phyloP scores from a whole-genome alignment of 1,284 basidiomycete species.

The Tilletia indica region DNA sequence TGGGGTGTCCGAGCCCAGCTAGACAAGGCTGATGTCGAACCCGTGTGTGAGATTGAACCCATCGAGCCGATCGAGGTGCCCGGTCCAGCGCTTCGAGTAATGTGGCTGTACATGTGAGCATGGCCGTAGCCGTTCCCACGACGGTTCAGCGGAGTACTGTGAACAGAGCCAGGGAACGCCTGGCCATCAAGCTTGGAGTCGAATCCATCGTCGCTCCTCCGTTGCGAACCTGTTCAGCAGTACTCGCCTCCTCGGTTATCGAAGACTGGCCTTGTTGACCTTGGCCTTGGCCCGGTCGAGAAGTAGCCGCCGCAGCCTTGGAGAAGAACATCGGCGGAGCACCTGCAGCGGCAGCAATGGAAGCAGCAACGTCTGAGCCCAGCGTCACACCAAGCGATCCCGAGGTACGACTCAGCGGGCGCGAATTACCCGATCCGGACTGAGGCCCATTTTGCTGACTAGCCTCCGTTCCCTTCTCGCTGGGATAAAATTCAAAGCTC shows the following conservation, averaged over 20 bases:
- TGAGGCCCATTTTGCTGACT: not conserved
- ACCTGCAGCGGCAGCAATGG: slow-evolving; percentile 11
- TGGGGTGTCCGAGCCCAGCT: slow-evolving; percentile 15
- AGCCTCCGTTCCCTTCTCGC: not conserved
- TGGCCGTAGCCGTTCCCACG: slow-evolving; percentile 7
- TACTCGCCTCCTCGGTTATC: too few species aligned
- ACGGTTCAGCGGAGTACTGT: slow-evolving; percentile 16
- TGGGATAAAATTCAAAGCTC: not conserved
- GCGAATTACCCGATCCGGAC: not conserved
- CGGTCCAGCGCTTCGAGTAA: not conserved
- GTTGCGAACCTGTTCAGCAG: not conserved
- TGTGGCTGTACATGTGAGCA: slow-evolving; percentile 15
- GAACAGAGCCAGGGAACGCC: slow-evolving; percentile 1
- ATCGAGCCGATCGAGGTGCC: slow-evolving; percentile 10
- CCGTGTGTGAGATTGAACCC: slow-evolving; percentile 11
- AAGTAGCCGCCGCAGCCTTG: too few species aligned
- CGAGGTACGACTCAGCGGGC: not conserved
- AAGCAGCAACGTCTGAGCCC: slow-evolving; percentile 13
- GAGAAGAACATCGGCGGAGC: not conserved
- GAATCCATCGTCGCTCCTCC: not conserved
- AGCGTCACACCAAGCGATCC: slow-evolving; percentile 8
- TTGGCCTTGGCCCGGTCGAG: not conserved
- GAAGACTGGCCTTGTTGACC: not conserved
- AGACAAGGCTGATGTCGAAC: slow-evolving; percentile 9
- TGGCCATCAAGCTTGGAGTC: slow-evolving; percentile 16